Evolutionary conservation across 768 basidiomycete genomes (phyloP).

Genomic region (Mycena rosella): DNA sequence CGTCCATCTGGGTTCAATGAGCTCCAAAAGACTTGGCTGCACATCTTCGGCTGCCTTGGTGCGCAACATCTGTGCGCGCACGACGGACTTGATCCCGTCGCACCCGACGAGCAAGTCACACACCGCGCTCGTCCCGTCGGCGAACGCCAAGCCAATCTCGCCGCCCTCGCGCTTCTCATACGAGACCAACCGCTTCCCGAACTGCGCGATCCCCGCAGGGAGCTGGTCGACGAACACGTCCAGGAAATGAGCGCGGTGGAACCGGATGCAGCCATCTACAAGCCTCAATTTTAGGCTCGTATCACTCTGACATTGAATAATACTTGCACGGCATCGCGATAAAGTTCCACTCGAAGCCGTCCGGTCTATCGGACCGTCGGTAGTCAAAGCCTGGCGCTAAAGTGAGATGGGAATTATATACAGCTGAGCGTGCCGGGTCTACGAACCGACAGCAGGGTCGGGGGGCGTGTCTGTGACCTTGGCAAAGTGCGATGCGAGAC

Average conservation of each 20-base stretch:
- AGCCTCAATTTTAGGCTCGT: not conserved
- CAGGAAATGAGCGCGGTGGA: slow-evolving; percentile 64
- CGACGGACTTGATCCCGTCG: slow-evolving; percentile 58
- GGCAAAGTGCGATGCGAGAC: slow-evolving; percentile 49
- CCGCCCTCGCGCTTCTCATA: slow-evolving; percentile 39
- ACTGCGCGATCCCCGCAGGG: slow-evolving; percentile 51
- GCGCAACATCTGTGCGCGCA: slow-evolving; percentile 48
- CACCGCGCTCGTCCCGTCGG: slow-evolving; percentile 47
- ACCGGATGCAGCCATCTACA: slow-evolving; percentile 56
- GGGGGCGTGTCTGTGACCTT: slow-evolving; percentile 52
- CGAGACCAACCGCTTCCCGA: slow-evolving; percentile 50
- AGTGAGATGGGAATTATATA: slow-evolving; percentile 15
- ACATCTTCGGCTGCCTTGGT: slow-evolving; percentile 41
- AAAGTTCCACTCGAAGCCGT: slow-evolving; percentile 55
- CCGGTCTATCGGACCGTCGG: slow-evolving; percentile 56
- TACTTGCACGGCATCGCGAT: slow-evolving; percentile 58
- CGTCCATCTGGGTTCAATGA: slow-evolving; percentile 60
- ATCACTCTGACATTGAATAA: not conserved
- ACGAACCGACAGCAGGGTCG: slow-evolving; percentile 46
- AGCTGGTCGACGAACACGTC: slow-evolving; percentile 54
- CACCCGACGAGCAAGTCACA: slow-evolving; percentile 61
- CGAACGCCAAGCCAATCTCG: slow-evolving; percentile 44
- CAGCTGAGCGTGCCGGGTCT: not conserved
- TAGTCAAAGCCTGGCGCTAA: slow-evolving; percentile 61
- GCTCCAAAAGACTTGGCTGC: slow-evolving; percentile 45